phyloP scores from a whole-genome alignment of 441 rosid species.

The Aleurites moluccanus region DNA sequence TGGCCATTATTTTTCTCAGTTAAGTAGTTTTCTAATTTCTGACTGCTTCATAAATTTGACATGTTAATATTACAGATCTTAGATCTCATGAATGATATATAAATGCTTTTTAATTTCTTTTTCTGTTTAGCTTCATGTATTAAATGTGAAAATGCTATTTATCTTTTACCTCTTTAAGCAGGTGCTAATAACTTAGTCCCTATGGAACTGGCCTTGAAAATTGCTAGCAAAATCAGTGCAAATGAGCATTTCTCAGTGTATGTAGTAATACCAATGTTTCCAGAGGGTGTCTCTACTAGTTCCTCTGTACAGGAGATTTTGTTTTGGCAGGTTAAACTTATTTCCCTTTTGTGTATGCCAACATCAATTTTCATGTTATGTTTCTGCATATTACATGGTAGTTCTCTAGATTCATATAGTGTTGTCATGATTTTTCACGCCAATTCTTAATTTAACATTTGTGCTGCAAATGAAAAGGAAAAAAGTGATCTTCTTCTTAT shows the following conservation, averaged over 20 bases:
- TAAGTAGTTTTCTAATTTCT: neutral
- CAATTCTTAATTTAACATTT: neutral
- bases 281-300: slow-evolving; percentile 67
- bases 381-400: neutral
- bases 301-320: slow-evolving; percentile 71
- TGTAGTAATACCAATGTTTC: slow-evolving; percentile 81
- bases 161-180: slow-evolving; percentile 24
- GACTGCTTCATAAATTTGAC: neutral
- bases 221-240: slow-evolving; percentile 60
- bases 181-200: slow-evolving; percentile 75
- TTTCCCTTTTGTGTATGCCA: neutral
- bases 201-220: slow-evolving; percentile 71
- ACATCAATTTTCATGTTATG: neutral
- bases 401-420: neutral
- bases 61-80: neutral
- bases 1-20: neutral
- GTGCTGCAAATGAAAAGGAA: neutral
- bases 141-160: neutral
- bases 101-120: neutral
- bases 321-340: slow-evolving; percentile 58
- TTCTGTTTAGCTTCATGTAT: neutral
- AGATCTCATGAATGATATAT: neutral
- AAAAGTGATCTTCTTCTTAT: neutral
- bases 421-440: neutral
- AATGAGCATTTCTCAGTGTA: slow-evolving; percentile 66